Percentiles rank a stretch among this genome's conserved stretches.
These are phyloP conservation scores for Favolaschia claudopus DNA, from an alignment of 768 basidiomycete species.

Conservation along the genomic window DNA sequence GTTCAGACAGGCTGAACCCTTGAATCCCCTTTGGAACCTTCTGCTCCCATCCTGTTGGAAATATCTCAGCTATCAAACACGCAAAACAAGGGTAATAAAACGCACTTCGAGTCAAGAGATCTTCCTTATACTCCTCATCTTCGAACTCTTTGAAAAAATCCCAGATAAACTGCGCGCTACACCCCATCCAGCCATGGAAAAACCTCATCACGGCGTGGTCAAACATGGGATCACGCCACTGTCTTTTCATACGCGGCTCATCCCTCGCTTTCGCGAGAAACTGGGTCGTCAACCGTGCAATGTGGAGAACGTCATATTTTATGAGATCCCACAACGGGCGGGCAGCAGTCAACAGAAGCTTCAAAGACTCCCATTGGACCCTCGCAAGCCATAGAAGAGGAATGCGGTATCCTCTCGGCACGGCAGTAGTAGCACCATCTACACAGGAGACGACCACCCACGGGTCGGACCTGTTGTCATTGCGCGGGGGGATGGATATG, in stretches of 20 bases:
- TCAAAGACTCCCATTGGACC: constrained; percentile 25
- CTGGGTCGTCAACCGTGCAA: constrained; percentile 17
- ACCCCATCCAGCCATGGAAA: constrained; percentile 29
- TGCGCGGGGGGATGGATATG: constrained; percentile 21
- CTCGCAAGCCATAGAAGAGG: constrained; percentile 20
- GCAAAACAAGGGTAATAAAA: background rate
- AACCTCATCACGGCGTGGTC: constrained; percentile 23
- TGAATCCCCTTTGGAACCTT: constrained; percentile 27
- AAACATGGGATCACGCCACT: constrained; percentile 24
- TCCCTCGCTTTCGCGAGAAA: constrained; percentile 18
- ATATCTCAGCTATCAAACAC: background rate
- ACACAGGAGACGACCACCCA: constrained; percentile 16
- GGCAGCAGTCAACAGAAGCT: constrained; percentile 14
- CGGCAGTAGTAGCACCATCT: constrained; percentile 9
- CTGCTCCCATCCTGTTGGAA: constrained; percentile 22
- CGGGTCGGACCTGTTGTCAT: constrained; percentile 22
- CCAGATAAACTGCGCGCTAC: constrained; percentile 17
- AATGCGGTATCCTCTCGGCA: constrained; percentile 27
- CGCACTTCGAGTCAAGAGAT: constrained; percentile 25
- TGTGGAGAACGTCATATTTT: constrained; percentile 23
- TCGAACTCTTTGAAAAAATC: constrained; percentile 26
- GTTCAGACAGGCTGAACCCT: constrained; percentile 21
- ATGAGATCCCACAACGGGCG: constrained; percentile 22
- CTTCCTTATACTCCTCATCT: constrained; percentile 27
- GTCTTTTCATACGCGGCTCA: constrained; percentile 19